These are phyloP conservation scores for Phytophthora palmivora DNA, from an alignment of 352 stramenopile species.

Conservation along the genomic window DNA sequence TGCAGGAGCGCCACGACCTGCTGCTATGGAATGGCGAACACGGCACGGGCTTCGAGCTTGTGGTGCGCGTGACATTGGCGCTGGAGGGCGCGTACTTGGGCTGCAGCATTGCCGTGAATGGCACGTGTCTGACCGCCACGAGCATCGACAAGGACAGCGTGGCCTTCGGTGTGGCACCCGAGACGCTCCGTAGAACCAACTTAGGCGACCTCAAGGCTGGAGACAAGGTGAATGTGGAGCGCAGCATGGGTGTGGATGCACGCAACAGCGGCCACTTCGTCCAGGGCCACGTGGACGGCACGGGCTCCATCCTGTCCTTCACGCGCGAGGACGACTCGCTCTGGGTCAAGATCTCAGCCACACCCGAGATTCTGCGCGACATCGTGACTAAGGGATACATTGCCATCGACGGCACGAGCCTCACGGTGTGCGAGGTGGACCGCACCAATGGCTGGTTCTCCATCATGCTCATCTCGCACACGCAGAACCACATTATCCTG, in stretches of 20 bases:
- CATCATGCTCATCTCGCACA: constrained; percentile 99
- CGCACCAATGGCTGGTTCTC: constrained; percentile 93
- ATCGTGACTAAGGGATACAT: constrained; percentile 96
- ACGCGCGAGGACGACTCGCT: constrained; percentile 95
- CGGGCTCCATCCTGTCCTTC: constrained; percentile 90
- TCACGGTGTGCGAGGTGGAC: constrained; percentile 96
- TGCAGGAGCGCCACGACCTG: constrained; percentile 93
- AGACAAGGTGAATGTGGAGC: constrained; percentile 96
- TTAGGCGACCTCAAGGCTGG: constrained; percentile 69
- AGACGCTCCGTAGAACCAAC: constrained; percentile 96
- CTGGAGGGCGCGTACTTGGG: constrained; percentile 89
- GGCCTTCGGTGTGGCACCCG: constrained; percentile 95
- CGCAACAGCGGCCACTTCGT: constrained; percentile 99
- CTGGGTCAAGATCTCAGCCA: constrained; percentile 93
- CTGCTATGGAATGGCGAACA: constrained; percentile 95
- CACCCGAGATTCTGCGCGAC: constrained; percentile 89
- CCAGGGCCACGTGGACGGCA: constrained; percentile 98
- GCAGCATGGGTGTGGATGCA: constrained; percentile 87
- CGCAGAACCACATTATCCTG: constrained; percentile 97
- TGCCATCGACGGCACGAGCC: constrained; percentile 97
- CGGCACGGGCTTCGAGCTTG: constrained; percentile 91
- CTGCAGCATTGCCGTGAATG: constrained; percentile 98
- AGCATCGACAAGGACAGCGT: constrained; percentile 88
- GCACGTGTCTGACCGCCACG: constrained; percentile 97
- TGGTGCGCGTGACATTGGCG: constrained; percentile 80